These are phyloP conservation scores for Yamadazyma takamatsuzukensis DNA, from an alignment of 805 yeast species.

Conservation along the genomic window DNA sequence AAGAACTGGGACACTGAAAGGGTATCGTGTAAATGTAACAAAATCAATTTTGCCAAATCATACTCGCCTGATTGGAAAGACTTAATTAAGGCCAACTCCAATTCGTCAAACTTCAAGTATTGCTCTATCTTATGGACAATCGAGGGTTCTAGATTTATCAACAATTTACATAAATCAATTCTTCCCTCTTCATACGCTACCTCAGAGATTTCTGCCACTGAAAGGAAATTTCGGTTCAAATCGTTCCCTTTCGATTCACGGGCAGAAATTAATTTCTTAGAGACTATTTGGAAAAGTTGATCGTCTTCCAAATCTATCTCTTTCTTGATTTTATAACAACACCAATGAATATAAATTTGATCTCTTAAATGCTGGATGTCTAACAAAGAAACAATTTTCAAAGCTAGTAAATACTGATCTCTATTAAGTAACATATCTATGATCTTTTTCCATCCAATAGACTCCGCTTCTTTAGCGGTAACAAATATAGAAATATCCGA, in stretches of 20 bases:
- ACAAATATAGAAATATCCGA: conserved; percentile 65
- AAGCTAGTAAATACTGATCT: conserved; percentile 56
- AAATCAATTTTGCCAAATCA: conserved; percentile 56
- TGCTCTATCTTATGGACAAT: conserved; percentile 55
- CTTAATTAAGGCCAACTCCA: conserved; percentile 63
- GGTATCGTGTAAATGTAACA: conserved; percentile 52
- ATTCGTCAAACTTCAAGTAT: conserved; percentile 67
- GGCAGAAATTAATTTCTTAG: conserved; percentile 39
- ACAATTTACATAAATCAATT: conserved; percentile 55
- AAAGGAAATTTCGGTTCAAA: conserved; percentile 32
- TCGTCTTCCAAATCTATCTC: conserved; percentile 56
- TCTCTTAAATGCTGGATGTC: conserved; percentile 35
- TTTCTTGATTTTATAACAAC: conserved; percentile 59
- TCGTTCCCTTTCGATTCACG: conserved; percentile 3
- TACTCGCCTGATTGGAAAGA: conserved; percentile 59
- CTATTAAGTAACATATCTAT: conserved; percentile 57
- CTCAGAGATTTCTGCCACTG: conserved; percentile 57
- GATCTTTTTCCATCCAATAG: conserved; percentile 52
- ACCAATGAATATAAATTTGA: conserved; percentile 72
- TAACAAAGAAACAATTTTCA: conserved; percentile 55
- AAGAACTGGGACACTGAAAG: conserved; percentile 66
- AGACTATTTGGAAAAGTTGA: conserved; percentile 49
- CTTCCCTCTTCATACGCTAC: conserved; percentile 84
- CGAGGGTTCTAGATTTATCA: conserved; percentile 68
- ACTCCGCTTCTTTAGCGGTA: conserved; percentile 52